A percentile compares a stretch with the other conserved stretches of the same genome.
Conservation (phyloP, 164 flowering plant genomes). For the Chimonanthus praecox region DNA sequence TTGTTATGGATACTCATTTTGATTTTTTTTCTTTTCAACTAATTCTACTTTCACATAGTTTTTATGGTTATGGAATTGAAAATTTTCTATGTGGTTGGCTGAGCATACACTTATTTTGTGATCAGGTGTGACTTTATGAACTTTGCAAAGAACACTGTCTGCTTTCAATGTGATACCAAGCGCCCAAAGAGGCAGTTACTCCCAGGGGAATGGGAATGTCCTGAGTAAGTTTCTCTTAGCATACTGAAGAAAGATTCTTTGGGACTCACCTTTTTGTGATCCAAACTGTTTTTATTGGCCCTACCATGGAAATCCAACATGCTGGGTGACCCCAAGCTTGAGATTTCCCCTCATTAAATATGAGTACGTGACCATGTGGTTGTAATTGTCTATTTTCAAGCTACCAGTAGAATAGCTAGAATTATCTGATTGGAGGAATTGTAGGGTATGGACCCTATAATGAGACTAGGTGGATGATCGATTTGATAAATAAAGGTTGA, state of each 20-base stretch:
- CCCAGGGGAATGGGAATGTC: slow-evolving; percentile 99
- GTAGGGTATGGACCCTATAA: neutral
- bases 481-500: too few species aligned
- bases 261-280: neutral
- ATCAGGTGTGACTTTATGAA: slow-evolving; percentile 98
- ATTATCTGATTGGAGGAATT: neutral
- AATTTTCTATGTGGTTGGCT: neutral
- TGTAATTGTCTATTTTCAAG: neutral
- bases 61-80: neutral
- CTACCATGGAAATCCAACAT: neutral
- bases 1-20: neutral
- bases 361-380: too few species aligned
- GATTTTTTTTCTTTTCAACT: neutral
- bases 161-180: slow-evolving; percentile 97
- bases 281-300: neutral
- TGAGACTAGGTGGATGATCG: neutral
- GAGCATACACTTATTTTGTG: slow-evolving; percentile 4
- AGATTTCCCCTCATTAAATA: too few species aligned
- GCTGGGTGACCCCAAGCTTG: too few species aligned
- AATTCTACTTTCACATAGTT: neutral
- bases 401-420: neutral
- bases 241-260: too few species aligned
- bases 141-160: slow-evolving; percentile 86
- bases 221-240: slow-evolving; percentile 51
- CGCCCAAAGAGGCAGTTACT: slow-evolving; percentile 93